Percentiles rank a stretch among this genome's conserved stretches.
Conservation (phyloP, 257 asterid species). For the Echium plantagineum region DNA sequence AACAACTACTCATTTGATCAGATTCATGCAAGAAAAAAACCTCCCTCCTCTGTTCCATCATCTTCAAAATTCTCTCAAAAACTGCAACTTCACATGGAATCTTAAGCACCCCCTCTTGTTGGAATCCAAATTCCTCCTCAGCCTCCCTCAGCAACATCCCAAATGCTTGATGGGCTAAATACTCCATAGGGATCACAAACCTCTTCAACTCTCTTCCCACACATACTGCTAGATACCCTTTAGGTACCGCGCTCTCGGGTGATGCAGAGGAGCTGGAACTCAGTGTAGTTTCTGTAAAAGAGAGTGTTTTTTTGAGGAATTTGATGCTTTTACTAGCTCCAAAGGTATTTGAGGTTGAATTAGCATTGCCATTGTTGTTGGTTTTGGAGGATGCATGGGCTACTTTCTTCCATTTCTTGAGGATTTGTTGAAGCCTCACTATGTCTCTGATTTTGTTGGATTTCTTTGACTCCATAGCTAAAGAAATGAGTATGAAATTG, state of each 20-base stretch:
- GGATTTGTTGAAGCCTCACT: conserved; percentile 75
- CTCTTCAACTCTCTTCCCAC: conserved; percentile 58
- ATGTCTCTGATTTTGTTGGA: conserved; percentile 76
- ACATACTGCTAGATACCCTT: conserved; percentile 65
- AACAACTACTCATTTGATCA: conserved; percentile 1
- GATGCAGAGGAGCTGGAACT: not conserved
- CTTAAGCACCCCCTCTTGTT: conserved; percentile 61
- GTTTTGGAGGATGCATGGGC: conserved; percentile 25
- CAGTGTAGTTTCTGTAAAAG: conserved; percentile 43
- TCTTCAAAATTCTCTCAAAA: conserved; percentile 45
- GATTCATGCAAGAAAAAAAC: conserved; percentile 16
- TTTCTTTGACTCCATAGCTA: conserved; percentile 15
- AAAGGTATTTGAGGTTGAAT: not conserved
- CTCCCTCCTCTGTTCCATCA: conserved; percentile 33
- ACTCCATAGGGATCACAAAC: conserved; percentile 54
- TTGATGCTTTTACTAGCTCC: conserved; percentile 37
- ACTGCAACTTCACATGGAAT: conserved; percentile 56
- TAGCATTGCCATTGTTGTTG: conserved; percentile 13
- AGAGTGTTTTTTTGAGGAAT: conserved; percentile 72
- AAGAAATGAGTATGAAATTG: not conserved
- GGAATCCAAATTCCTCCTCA: conserved; percentile 83
- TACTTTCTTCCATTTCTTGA: conserved; percentile 74
- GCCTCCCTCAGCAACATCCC: conserved; percentile 57
- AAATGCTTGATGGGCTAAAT: conserved; percentile 51
- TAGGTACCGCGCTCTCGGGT: conserved; percentile 35